Percentiles rank a stretch among this genome's conserved stretches.
phyloP scores from a whole-genome alignment of 768 basidiomycete genomes.

The Boletus sp. region DNA sequence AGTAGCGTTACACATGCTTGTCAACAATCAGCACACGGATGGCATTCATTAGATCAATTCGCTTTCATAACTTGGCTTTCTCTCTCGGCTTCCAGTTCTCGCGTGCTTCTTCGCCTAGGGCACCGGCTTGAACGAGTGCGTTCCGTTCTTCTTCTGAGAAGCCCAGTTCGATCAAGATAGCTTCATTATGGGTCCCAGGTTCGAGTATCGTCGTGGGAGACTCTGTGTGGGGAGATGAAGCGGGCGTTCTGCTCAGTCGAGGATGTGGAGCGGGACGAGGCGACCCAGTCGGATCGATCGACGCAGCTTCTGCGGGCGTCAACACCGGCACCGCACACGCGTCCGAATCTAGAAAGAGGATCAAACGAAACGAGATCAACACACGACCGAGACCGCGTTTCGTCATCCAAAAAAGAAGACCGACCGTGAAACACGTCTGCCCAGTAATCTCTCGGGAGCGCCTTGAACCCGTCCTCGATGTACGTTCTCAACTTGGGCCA shows the following conservation, averaged over 20 bases:
- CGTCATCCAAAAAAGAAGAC: neutral
- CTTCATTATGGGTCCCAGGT: conserved; percentile 54
- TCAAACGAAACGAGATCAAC: neutral
- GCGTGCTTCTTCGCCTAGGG: conserved; percentile 39
- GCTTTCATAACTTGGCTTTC: conserved; percentile 29
- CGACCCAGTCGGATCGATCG: conserved; percentile 36
- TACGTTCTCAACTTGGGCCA: conserved; percentile 62
- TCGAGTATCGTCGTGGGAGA: conserved; percentile 26
- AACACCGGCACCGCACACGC: conserved; percentile 73
- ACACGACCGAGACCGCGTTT: neutral
- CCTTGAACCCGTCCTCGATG: conserved; percentile 61
- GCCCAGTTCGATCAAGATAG: conserved; percentile 53
- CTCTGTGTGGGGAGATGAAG: conserved; percentile 10
- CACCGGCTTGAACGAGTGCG: conserved; percentile 45
- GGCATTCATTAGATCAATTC: neutral
- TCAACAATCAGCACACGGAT: conserved; percentile 9
- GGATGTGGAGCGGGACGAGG: conserved; percentile 55
- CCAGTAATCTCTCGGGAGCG: conserved; percentile 68
- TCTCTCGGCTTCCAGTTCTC: conserved; percentile 14
- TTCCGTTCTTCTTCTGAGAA: conserved; percentile 40
- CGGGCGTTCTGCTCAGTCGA: conserved; percentile 36
- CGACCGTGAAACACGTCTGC: conserved; percentile 61
- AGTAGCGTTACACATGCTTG: neutral
- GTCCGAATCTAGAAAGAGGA: conserved; percentile 51
- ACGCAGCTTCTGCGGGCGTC: conserved; percentile 57